A percentile compares a stretch with the other conserved stretches of the same genome.
These are phyloP conservation scores for Thraustotheca clavata DNA, from an alignment of 352 stramenopile species.

Conservation along the genomic window DNA sequence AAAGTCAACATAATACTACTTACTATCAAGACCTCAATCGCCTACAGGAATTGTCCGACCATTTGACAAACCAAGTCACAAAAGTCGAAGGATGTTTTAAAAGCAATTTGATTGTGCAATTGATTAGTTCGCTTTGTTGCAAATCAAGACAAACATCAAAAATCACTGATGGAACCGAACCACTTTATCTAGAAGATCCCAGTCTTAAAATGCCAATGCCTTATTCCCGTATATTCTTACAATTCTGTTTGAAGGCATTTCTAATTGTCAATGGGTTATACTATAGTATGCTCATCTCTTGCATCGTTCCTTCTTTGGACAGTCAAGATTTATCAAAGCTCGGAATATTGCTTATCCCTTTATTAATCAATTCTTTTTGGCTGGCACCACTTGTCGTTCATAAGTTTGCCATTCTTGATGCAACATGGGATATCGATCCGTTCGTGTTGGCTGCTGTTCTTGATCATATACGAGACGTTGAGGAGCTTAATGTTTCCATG, in stretches of 20 bases:
- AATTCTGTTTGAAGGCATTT: slow-evolving; percentile 3
- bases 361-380: slow-evolving; percentile 4
- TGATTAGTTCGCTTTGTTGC: too few species aligned
- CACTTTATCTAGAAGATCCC: too few species aligned
- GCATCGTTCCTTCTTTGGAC: background rate
- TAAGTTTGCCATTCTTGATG: slow-evolving; percentile 11
- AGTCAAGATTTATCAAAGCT: too few species aligned
- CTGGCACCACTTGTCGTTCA: slow-evolving; percentile 3
- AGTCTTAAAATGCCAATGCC: background rate
- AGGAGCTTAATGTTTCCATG: slow-evolving; percentile 16
- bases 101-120: too few species aligned
- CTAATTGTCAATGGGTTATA: slow-evolving; percentile 9
- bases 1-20: background rate
- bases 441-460: slow-evolving; percentile 8
- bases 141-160: too few species aligned
- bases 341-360: slow-evolving; percentile 2
- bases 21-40: background rate
- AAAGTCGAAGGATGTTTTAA: too few species aligned
- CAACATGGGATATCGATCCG: slow-evolving; percentile 4
- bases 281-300: background rate
- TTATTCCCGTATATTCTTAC: background rate
- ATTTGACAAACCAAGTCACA: background rate
- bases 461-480: slow-evolving; percentile 11
- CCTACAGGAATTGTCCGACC: background rate
- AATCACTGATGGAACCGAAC: too few species aligned